Conservation (phyloP, 768 basidiomycete species). For the Russula sp. region DNA sequence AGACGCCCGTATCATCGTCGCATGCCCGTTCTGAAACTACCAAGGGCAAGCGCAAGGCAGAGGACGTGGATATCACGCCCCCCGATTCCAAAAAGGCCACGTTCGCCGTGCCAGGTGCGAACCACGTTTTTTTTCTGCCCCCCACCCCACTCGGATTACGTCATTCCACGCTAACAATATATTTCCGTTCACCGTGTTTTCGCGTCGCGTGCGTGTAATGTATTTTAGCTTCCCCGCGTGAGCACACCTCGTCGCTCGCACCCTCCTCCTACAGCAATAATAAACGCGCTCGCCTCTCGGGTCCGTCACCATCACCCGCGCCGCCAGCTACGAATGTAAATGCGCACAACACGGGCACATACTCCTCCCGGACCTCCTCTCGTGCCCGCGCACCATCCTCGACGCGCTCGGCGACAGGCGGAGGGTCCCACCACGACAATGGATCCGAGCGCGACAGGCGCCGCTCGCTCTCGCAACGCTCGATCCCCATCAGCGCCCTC, state of each 20-base stretch:
- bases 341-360: conserved; percentile 40
- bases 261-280: conserved; percentile 62
- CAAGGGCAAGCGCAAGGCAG: conserved; percentile 66
- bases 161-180: conserved; percentile 9
- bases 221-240: conserved; percentile 26
- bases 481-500: conserved; percentile 74
- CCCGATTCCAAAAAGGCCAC: conserved; percentile 57
- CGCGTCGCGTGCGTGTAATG: too few relatives aligned
- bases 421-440: not conserved
- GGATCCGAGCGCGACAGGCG: conserved; percentile 8
- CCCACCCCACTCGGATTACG: conserved; percentile 12
- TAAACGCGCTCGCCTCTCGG: conserved; percentile 59
- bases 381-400: conserved; percentile 21
- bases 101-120: conserved; percentile 55
- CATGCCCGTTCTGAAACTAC: conserved; percentile 29
- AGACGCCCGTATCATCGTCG: conserved; percentile 16
- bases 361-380: conserved; percentile 32
- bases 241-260: conserved; percentile 41
- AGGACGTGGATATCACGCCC: conserved; percentile 63
- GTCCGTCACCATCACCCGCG: conserved; percentile 30
- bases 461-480: conserved; percentile 50
- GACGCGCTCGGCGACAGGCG: conserved; percentile 25
- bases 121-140: conserved; percentile 2
- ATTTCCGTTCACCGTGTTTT: not conserved
- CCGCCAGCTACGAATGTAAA: conserved; percentile 32